Conservation (phyloP, 331 rosid species). For the Phaseolus coccineus region DNA sequence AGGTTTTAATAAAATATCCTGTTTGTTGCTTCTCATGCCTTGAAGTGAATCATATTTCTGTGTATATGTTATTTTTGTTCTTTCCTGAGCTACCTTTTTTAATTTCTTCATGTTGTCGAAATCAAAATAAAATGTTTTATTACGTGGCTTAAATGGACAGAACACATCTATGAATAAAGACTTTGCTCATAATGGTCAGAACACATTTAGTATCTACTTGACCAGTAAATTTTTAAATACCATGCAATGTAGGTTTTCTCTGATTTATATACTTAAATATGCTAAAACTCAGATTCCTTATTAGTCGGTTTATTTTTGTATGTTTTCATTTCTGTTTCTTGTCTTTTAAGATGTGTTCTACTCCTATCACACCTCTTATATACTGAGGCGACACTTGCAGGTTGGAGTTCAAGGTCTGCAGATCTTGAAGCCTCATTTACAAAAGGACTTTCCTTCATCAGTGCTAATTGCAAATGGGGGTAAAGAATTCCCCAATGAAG, state of each 20-base stretch:
- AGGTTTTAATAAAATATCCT: slow-evolving; percentile 30
- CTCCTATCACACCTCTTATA: slow-evolving; percentile 34
- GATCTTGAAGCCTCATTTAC: slow-evolving; percentile 75
- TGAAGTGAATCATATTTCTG: slow-evolving; percentile 2
- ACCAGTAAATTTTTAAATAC: background rate
- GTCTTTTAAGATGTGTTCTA: slow-evolving; percentile 27
- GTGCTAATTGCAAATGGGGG: slow-evolving; percentile 60
- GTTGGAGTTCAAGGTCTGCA: slow-evolving; percentile 85
- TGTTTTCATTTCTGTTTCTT: slow-evolving; percentile 31
- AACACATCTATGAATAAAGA: slow-evolving; percentile 9
- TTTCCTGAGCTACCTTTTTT: background rate
- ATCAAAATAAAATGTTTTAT: background rate
- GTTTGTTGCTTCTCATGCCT: background rate
- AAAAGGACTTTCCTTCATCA: slow-evolving; percentile 52
- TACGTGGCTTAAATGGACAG: slow-evolving; percentile 8
- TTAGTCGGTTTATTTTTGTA: slow-evolving; percentile 29
- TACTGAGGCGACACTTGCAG: slow-evolving; percentile 54
- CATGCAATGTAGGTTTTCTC: slow-evolving; percentile 12
- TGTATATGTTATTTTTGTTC: background rate
- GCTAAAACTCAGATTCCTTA: slow-evolving; percentile 14
- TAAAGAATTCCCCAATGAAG: slow-evolving; percentile 57
- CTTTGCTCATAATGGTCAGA: background rate
- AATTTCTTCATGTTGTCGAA: slow-evolving; percentile 20
- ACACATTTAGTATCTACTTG: slow-evolving; percentile 10
- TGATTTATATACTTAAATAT: slow-evolving; percentile 26